Evolutionary conservation across 371 early-diverging fungal genomes (phyloP), one percentile per base, ranked within the genome.

Genomic region (Mortierella sp.): DNA sequence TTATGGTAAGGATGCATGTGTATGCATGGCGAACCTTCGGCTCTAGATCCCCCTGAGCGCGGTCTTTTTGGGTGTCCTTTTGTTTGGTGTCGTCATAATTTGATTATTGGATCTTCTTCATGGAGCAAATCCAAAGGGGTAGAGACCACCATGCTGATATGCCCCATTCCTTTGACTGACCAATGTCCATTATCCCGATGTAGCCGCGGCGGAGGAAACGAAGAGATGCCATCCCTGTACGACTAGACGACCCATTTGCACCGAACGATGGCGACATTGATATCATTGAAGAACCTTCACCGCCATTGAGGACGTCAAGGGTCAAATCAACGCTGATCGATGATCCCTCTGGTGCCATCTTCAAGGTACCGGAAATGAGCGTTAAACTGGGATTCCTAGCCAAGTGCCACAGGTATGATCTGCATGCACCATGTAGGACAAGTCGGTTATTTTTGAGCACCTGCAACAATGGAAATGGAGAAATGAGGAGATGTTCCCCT

Each of bases 51-150:
- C n/a, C n/a, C n/a, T n/a, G 39, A 14, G 7, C 39, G 7, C 8
- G 39, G 14, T 39, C 10, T 39, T 46, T 46, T 16, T 2, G 2
- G 2, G 1, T 21, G 46, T 49, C 27, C 27, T 3, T 1, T 2
- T 95, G 6, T 89, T 87, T 54, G 94, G 94, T 74, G 88, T 82
- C 48, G 48, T 47, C 48, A 47, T 47, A 12, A 91, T 80, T 13
- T 67, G 39, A 39, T 39, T 14, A 39, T 10, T 10, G 39, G 10
- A 14, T 14, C 14, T 39, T 39, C 39, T 14, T 39, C 39, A 39
- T 10, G 14, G 10, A 10, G 39, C n/a, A n/a, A n/a, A n/a, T n/a
- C n/a, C n/a, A n/a, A n/a, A n/a, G n/a, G n/a, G n/a, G n/a, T n/a
- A n/a, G n/a, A n/a, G n/a, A n/a, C n/a, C n/a, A n/a, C n/a, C n/a